These are phyloP conservation scores for Achlya hypogyna DNA, from an alignment of 352 stramenopile species.

Conservation along the genomic window DNA sequence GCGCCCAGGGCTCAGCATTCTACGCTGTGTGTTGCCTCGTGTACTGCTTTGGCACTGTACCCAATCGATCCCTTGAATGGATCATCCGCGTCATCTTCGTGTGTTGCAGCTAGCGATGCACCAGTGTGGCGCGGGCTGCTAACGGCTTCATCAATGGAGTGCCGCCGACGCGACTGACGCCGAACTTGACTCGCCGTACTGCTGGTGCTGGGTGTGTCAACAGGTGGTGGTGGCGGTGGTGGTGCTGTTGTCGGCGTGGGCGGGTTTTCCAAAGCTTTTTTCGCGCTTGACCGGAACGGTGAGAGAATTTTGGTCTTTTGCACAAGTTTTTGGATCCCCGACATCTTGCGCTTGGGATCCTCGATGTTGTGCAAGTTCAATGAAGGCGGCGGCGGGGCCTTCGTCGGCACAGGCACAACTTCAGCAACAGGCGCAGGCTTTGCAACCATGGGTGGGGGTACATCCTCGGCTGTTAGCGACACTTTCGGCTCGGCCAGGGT, in stretches of 20 bases:
- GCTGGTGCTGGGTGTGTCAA: background rate
- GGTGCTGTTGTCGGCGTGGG: too few species aligned
- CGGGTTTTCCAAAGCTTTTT: slow-evolving; percentile 8
- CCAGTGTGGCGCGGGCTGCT: background rate
- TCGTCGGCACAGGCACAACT: background rate
- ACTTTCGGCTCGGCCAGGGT: background rate
- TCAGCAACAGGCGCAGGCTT: background rate
- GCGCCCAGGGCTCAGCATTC: slow-evolving; percentile 27
- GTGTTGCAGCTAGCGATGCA: background rate
- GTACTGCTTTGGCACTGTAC: background rate
- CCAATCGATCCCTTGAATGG: slow-evolving; percentile 4
- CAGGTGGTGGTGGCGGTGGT: background rate
- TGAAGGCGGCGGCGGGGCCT: slow-evolving; percentile 4
- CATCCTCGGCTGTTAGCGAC: background rate
- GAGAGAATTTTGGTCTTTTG: slow-evolving; percentile 53
- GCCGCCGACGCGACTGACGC: slow-evolving; percentile 18
- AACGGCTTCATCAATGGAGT: slow-evolving; percentile 6
- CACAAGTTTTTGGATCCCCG: slow-evolving; percentile 55
- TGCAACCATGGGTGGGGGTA: background rate
- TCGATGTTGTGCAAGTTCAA: background rate
- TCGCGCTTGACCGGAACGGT: slow-evolving; percentile 40
- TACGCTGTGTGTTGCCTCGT: slow-evolving; percentile 17
- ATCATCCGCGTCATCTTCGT: slow-evolving; percentile 18
- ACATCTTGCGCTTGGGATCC: slow-evolving; percentile 29
- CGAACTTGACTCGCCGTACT: background rate